phyloP scores from a whole-genome alignment of 2,329 filamentous ascomycete genomes.

The Elsinoe fawcettii region DNA sequence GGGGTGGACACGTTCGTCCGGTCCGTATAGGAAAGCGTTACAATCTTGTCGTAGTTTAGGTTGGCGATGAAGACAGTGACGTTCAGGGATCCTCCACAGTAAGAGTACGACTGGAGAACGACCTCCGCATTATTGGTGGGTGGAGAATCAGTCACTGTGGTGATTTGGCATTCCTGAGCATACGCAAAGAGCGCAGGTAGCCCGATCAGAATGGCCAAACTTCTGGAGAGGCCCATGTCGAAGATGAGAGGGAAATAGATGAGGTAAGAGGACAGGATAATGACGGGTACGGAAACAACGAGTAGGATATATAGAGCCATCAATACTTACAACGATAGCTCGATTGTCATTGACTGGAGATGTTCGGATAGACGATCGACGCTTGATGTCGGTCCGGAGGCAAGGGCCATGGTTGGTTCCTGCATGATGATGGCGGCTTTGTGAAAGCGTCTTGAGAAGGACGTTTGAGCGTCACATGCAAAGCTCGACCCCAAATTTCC shows the following conservation, averaged over 20 bases:
- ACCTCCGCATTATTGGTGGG: constrained; percentile 18
- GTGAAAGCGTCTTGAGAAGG: not conserved
- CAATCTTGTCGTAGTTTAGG: constrained; percentile 27
- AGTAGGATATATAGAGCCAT: constrained; percentile 10
- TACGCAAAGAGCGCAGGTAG: not conserved
- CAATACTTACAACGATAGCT: not conserved
- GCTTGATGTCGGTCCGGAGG: constrained; percentile 8
- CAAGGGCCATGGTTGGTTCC: constrained; percentile 4
- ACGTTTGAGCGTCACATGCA: not conserved
- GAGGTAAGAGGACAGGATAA: not conserved
- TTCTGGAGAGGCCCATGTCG: constrained; percentile 2
- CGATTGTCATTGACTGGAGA: not conserved
- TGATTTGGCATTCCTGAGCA: constrained; percentile 10
- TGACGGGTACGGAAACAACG: not conserved
- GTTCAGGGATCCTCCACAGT: constrained; percentile 27
- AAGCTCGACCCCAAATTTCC: not conserved
- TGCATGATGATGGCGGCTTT: not conserved
- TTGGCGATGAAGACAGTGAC: constrained; percentile 26
- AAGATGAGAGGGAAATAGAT: not conserved
- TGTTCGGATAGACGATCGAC: constrained; percentile 1
- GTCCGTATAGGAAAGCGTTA: constrained; percentile 28
- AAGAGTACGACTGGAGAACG: constrained; percentile 24
- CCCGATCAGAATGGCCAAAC: not conserved
- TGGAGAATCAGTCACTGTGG: not conserved
- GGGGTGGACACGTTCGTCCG: constrained; percentile 25